These are phyloP conservation scores for Lactifluus piperatus DNA, from an alignment of 768 basidiomycete species.

Conservation along the genomic window DNA sequence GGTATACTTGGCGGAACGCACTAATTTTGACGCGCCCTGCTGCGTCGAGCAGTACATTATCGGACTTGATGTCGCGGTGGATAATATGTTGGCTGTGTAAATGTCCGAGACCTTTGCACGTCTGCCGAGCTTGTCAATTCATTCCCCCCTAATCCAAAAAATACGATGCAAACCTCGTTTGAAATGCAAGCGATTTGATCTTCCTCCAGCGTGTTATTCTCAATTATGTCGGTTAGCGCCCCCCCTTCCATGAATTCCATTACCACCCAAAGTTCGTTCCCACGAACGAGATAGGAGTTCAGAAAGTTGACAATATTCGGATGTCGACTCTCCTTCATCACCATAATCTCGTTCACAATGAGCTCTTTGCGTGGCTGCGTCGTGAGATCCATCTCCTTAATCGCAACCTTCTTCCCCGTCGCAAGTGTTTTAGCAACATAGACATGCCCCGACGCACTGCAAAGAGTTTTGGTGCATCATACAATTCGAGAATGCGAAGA, in stretches of 20 bases:
- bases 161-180: constrained; percentile 58
- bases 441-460: constrained; percentile 92
- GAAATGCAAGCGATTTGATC: constrained; percentile 91
- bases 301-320: constrained; percentile 97
- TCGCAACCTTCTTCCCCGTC: constrained; percentile 83
- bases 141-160: background rate
- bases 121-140: constrained; percentile 38
- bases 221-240: constrained; percentile 94
- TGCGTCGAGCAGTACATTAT: constrained; percentile 90
- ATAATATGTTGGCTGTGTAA: constrained; percentile 92
- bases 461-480: constrained; percentile 4
- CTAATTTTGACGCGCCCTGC: constrained; percentile 96
- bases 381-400: constrained; percentile 96
- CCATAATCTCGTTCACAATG: constrained; percentile 95
- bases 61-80: constrained; percentile 95
- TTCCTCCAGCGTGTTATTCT: constrained; percentile 91
- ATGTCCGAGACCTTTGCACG: constrained; percentile 91
- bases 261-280: constrained; percentile 89
- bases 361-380: constrained; percentile 96
- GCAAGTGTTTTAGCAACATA: constrained; percentile 90
- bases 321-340: constrained; percentile 98
- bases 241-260: constrained; percentile 99
- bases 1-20: constrained; percentile 35
- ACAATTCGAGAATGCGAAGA: background rate
- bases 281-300: constrained; percentile 83